These are phyloP conservation scores for Articulospora tetracladia DNA, from an alignment of 495 filamentous ascomycete genomes.

Conservation along the genomic window DNA sequence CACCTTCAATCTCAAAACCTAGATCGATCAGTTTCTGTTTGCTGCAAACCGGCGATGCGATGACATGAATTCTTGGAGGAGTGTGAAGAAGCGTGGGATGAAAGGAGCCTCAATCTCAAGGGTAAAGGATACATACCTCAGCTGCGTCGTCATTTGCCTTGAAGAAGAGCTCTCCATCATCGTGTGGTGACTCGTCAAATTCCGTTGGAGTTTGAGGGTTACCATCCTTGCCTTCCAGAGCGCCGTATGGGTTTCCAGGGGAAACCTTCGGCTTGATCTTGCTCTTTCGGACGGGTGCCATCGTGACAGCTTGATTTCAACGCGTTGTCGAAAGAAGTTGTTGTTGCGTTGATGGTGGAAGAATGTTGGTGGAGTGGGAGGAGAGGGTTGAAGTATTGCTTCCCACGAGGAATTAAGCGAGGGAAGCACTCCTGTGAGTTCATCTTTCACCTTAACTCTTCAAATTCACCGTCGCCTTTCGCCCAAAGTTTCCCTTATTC, in stretches of 20 bases:
- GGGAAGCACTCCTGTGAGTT: too few relatives aligned
- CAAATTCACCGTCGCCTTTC: too few relatives aligned
- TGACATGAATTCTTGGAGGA: not conserved
- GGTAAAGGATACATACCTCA: not conserved
- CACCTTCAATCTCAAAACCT: not conserved
- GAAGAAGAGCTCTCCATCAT: conserved; percentile 4
- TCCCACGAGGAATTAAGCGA: too few relatives aligned
- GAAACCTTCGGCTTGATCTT: not conserved
- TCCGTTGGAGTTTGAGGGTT: conserved; percentile 7
- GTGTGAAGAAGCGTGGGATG: not conserved
- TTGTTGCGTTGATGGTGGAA: not conserved
- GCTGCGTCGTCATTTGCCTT: conserved; percentile 7
- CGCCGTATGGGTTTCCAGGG: not conserved
- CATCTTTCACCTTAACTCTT: too few relatives aligned
- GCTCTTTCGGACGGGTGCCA: conserved; percentile 1
- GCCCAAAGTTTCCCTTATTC: too few relatives aligned
- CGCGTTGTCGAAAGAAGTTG: too few relatives aligned
- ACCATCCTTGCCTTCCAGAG: conserved; percentile 3
- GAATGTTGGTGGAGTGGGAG: not conserved
- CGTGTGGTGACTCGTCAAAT: conserved; percentile 4
- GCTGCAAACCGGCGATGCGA: not conserved
- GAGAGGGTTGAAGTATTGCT: not conserved
- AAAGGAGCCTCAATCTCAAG: not conserved
- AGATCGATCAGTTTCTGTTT: not conserved
- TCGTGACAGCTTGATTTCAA: not conserved